These are phyloP conservation scores for Coemansia nantahalensis DNA, from an alignment of 192 early-diverging fungal genomes.

Conservation along the genomic window DNA sequence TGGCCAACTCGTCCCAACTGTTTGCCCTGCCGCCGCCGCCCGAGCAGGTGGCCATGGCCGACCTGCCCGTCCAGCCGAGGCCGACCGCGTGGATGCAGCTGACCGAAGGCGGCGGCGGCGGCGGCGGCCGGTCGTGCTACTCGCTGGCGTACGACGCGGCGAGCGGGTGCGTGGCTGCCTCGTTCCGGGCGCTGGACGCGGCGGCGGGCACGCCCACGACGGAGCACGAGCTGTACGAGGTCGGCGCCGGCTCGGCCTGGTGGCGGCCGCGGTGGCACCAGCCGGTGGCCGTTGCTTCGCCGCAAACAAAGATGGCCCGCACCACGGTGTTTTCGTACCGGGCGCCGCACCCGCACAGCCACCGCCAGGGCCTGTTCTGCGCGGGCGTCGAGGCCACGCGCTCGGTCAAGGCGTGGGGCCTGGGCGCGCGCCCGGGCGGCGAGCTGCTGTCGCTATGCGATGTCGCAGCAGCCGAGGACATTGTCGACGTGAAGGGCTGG, in stretches of 20 bases:
- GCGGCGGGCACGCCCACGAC: neutral
- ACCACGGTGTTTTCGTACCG: conserved; percentile 30
- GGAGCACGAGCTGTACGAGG: conserved; percentile 29
- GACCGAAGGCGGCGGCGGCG: conserved; percentile 1
- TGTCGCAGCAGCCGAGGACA: conserved; percentile 8
- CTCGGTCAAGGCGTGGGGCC: conserved; percentile 21
- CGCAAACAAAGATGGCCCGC: conserved; percentile 27
- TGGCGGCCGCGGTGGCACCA: conserved; percentile 3
- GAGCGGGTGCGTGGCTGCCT: conserved; percentile 18
- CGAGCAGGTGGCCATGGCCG: neutral
- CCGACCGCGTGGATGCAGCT: conserved; percentile 17
- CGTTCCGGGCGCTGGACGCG: conserved; percentile 14
- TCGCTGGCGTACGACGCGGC: conserved; percentile 16
- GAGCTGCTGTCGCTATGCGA: conserved; percentile 14
- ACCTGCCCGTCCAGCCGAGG: neutral
- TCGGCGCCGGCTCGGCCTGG: neutral
- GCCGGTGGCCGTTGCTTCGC: conserved; percentile 11
- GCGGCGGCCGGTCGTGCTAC: conserved; percentile 18
- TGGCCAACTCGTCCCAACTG: conserved; percentile 26
- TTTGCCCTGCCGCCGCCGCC: conserved; percentile 19
- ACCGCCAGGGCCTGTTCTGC: conserved; percentile 25
- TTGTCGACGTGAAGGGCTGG: conserved; percentile 33
- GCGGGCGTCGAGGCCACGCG: conserved; percentile 28
- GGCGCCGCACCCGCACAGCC: neutral
- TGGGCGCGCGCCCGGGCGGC: neutral